These are phyloP conservation scores for Myxozyma kluyveri DNA, from an alignment of 805 yeast genomes.

Conservation along the genomic window DNA sequence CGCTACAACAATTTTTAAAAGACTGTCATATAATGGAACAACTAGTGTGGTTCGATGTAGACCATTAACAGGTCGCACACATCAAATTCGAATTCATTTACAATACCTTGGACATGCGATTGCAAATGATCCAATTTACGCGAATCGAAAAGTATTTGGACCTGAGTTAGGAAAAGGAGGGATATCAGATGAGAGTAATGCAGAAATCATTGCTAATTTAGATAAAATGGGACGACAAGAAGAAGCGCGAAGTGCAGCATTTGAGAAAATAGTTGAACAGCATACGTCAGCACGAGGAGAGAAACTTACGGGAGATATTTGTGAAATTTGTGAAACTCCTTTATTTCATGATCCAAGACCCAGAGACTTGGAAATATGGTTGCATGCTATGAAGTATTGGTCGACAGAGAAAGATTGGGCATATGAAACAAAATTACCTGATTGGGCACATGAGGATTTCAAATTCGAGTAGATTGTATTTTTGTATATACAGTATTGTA, in stretches of 20 bases:
- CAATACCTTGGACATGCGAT: constrained; percentile 88
- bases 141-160: constrained; percentile 82
- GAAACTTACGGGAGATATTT: constrained; percentile 53
- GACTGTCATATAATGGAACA: constrained; percentile 60
- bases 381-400: constrained; percentile 74
- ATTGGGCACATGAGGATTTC: constrained; percentile 58
- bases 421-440: constrained; percentile 72
- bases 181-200: constrained; percentile 44
- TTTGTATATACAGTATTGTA: no score
- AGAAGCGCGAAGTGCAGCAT: constrained; percentile 27
- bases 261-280: constrained; percentile 19
- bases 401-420: constrained; percentile 52
- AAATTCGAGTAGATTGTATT: no score
- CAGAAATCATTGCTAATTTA: constrained; percentile 48
- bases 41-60: constrained; percentile 74
- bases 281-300: constrained; percentile 53
- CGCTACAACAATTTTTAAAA: constrained; percentile 67
- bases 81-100: constrained; percentile 90
- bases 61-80: constrained; percentile 92
- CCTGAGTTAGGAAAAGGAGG: constrained; percentile 61
- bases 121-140: constrained; percentile 87
- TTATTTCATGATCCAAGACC: constrained; percentile 86
- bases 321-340: constrained; percentile 66
- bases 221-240: constrained; percentile 31
- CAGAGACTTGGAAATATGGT: constrained; percentile 81